These are phyloP conservation scores for Metschnikowia arizonensis DNA, from an alignment of 805 yeast species.

Conservation along the genomic window DNA sequence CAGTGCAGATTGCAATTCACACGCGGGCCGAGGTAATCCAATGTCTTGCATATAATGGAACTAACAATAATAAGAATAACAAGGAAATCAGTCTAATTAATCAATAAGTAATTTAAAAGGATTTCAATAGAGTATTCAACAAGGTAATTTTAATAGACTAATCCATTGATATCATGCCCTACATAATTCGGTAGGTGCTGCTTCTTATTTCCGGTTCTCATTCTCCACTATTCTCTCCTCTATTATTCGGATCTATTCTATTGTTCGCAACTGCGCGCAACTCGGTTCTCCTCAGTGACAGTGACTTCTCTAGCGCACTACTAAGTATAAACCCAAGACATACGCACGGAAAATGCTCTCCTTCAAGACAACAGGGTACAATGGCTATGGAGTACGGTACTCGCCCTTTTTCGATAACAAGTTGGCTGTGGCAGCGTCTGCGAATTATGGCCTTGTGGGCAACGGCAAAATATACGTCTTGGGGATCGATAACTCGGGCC, in stretches of 20 bases:
- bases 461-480: constrained; percentile 79
- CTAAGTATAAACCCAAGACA: neutral
- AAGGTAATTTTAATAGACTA: no score
- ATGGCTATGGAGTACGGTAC: constrained; percentile 84
- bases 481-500: constrained; percentile 64
- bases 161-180: no score
- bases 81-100: no score
- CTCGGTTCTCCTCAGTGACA: neutral
- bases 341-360: constrained; percentile 51
- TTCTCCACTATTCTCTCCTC: no score
- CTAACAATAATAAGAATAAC: no score
- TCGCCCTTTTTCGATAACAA: constrained; percentile 90
- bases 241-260: neutral
- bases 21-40: neutral
- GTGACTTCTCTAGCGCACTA: neutral
- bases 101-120: no score
- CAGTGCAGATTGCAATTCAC: neutral
- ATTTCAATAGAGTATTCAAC: no score
- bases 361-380: constrained; percentile 71
- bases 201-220: no score
- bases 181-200: no score
- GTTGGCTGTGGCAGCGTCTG: constrained; percentile 83
- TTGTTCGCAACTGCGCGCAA: constrained; percentile 1
- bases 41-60: no score
- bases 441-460: constrained; percentile 92